These are phyloP conservation scores for Echria macrotheca DNA, from an alignment of 495 filamentous ascomycete genomes.

Conservation along the genomic window DNA sequence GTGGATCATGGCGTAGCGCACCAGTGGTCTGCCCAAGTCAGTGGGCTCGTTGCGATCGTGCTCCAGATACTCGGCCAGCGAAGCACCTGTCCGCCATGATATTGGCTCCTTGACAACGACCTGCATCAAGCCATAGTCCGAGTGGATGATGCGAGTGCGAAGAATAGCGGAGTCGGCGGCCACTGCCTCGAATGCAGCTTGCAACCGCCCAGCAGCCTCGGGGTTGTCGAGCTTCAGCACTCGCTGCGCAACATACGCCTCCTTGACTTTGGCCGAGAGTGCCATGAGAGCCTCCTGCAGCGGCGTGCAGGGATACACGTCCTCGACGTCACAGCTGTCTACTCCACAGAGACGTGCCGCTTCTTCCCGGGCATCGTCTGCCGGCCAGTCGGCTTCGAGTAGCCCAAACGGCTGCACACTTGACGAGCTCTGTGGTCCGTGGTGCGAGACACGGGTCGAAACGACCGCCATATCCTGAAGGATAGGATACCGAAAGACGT, in stretches of 20 bases:
- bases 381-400: background rate
- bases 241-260: slow-evolving; percentile 53
- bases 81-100: slow-evolving; percentile 38
- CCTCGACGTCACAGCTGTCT: slow-evolving; percentile 38
- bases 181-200: slow-evolving; percentile 46
- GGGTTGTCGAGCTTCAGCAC: slow-evolving; percentile 31
- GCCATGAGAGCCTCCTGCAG: slow-evolving; percentile 66
- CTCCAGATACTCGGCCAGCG: slow-evolving; percentile 43
- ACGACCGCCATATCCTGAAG: slow-evolving; percentile 34
- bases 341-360: slow-evolving; percentile 27
- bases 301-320: slow-evolving; percentile 65
- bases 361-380: slow-evolving; percentile 21
- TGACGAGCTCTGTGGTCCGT: background rate
- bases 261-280: slow-evolving; percentile 50
- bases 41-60: slow-evolving; percentile 40
- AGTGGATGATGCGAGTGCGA: slow-evolving; percentile 57
- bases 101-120: slow-evolving; percentile 35
- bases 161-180: slow-evolving; percentile 46
- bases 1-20: slow-evolving; percentile 49
- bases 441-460: background rate
- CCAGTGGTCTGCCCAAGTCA: slow-evolving; percentile 49
- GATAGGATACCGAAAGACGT: slow-evolving; percentile 39
- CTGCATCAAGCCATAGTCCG: slow-evolving; percentile 50
- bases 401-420: background rate
- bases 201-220: slow-evolving; percentile 34